Evolutionary conservation across 2,329 filamentous ascomycete species (phyloP).

Genomic region (Hortaea sp.): DNA sequence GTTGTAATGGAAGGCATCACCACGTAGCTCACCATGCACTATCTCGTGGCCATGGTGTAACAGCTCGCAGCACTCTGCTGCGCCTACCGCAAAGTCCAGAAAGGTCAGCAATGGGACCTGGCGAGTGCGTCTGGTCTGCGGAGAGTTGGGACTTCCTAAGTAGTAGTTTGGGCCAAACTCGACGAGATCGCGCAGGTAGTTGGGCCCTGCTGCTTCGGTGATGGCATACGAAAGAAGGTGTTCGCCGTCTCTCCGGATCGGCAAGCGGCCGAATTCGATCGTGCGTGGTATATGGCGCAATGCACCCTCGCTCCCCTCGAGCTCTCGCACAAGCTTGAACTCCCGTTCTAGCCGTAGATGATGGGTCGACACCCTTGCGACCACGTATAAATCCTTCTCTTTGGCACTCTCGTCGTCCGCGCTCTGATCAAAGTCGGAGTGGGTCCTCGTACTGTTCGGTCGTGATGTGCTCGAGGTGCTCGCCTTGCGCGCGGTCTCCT

Average conservation of each 20-base stretch:
- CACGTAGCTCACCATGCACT: constrained; percentile 82
- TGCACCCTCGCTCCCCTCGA: constrained; percentile 41
- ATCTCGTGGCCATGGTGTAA: constrained; percentile 81
- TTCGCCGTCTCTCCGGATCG: constrained; percentile 57
- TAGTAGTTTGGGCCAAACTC: constrained; percentile 60
- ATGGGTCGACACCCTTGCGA: constrained; percentile 76
- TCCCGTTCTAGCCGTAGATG: constrained; percentile 75
- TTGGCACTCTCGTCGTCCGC: constrained; percentile 16
- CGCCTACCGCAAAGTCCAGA: constrained; percentile 83
- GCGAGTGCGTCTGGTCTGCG: constrained; percentile 8
- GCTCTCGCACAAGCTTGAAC: constrained; percentile 68
- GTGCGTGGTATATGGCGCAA: constrained; percentile 70
- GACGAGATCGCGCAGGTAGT: constrained; percentile 60
- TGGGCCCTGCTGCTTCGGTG: constrained; percentile 66
- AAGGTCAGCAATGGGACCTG: constrained; percentile 66
- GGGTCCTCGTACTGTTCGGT: constrained; percentile 15
- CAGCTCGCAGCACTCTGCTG: constrained; percentile 75
- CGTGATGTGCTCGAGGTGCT: constrained; percentile 29
- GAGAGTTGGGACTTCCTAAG: constrained; percentile 17
- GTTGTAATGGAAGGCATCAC: constrained; percentile 85
- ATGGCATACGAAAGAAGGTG: constrained; percentile 67
- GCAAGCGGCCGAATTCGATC: constrained; percentile 66
- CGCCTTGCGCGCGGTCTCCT: constrained; percentile 12
- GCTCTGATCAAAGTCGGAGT: constrained; percentile 17
- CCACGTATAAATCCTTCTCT: constrained; percentile 41